phyloP scores from a whole-genome alignment of 2,329 filamentous ascomycete genomes.

The Tolypocladium inflatum region DNA sequence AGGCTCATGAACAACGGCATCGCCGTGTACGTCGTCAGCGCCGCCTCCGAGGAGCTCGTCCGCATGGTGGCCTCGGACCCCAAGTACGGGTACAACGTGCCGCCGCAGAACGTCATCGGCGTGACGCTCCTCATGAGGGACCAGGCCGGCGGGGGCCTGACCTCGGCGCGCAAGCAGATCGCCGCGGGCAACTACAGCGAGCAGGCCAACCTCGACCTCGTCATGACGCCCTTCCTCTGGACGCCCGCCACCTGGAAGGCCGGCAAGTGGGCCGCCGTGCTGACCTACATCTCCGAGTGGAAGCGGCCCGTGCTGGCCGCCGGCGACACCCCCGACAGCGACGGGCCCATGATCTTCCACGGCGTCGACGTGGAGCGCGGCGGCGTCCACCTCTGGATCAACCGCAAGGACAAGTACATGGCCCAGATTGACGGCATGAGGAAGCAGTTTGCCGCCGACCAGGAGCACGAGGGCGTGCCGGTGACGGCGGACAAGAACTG shows the following conservation, averaged over 20 bases:
- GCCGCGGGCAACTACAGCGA: conserved; percentile 23
- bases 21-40: conserved; percentile 31
- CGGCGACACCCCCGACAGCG: conserved; percentile 33
- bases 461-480: conserved; percentile 22
- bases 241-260: conserved; percentile 33
- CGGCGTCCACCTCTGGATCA: conserved; percentile 31
- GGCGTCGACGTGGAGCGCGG: conserved; percentile 30
- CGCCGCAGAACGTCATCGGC: conserved; percentile 32
- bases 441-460: conserved; percentile 19
- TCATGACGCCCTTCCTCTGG: conserved; percentile 30
- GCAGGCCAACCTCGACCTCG: conserved; percentile 25
- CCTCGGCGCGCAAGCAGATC: conserved; percentile 29
- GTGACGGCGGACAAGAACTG: conserved; percentile 36
- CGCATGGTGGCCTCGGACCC: conserved; percentile 35
- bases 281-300: conserved; percentile 32
- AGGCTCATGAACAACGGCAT: conserved; percentile 32
- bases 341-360: conserved; percentile 34
- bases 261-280: conserved; percentile 33
- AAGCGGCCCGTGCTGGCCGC: conserved; percentile 29
- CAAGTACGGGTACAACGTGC: conserved; percentile 34
- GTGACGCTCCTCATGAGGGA: conserved; percentile 27
- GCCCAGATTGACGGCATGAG: conserved; percentile 27
- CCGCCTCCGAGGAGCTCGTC: conserved; percentile 33
- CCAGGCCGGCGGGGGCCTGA: conserved; percentile 16
- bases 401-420: conserved; percentile 25